Evolutionary conservation across 768 basidiomycete species (phyloP).

Genomic region (Tricholoma terreum): DNA sequence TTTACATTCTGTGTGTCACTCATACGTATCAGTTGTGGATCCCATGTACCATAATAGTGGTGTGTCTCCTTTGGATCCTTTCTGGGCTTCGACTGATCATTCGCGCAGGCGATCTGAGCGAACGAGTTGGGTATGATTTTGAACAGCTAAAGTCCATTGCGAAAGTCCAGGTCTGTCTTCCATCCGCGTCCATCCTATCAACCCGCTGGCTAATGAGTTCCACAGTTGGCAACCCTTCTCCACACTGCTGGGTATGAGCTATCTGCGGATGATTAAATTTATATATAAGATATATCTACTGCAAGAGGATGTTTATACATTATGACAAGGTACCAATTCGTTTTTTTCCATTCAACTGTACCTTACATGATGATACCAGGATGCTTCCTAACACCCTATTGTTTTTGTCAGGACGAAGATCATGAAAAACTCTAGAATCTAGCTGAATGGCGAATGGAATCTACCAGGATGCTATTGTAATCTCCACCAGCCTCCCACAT

Average conservation of each 20-base stretch:
- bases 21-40: constrained; percentile 57
- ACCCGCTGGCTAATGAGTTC: neutral
- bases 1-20: neutral
- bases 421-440: constrained; percentile 18
- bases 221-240: constrained; percentile 64
- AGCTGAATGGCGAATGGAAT: constrained; percentile 36
- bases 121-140: constrained; percentile 79
- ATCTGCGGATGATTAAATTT: neutral
- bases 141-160: constrained; percentile 80
- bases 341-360: neutral
- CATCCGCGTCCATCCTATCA: neutral
- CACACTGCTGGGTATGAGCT: constrained; percentile 65
- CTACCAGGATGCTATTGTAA: constrained; percentile 42
- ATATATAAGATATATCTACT: neutral
- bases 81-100: neutral
- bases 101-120: constrained; percentile 65
- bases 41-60: constrained; percentile 89
- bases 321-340: neutral
- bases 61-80: constrained; percentile 22
- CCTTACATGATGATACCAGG: too few species aligned
- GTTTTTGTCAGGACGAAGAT: too few species aligned
- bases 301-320: neutral
- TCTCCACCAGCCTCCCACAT: constrained; percentile 78
- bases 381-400: too few species aligned
- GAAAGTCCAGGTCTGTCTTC: constrained; percentile 70